phyloP scores from a whole-genome alignment of 352 stramenopile genomes.

The Pythium myriotylum region DNA sequence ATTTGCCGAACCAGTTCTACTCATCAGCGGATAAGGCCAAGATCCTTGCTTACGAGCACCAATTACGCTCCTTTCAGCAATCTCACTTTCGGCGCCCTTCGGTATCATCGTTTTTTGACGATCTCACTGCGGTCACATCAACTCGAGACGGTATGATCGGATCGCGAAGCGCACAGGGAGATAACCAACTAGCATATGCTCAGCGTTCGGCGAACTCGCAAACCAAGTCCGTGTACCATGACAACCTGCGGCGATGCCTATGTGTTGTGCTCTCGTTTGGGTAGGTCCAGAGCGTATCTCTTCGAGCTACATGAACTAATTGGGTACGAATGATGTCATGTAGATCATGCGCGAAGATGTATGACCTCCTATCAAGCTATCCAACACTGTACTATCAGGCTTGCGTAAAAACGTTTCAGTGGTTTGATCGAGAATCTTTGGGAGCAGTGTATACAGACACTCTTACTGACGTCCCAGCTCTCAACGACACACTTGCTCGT shows the following conservation, averaged over 20 bases:
- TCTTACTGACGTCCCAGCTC: constrained; percentile 2
- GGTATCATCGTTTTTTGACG: constrained; percentile 25
- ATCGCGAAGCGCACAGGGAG: neutral
- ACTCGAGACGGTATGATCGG: constrained; percentile 17
- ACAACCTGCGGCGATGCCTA: constrained; percentile 57
- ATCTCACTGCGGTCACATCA: constrained; percentile 19
- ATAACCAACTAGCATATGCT: neutral
- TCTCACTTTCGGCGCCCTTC: constrained; percentile 19
- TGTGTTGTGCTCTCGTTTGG: constrained; percentile 58
- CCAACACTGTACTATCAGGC: constrained; percentile 53
- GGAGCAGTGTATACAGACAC: constrained; percentile 39
- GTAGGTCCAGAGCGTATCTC: too few species aligned
- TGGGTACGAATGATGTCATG: neutral
- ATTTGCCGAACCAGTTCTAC: constrained; percentile 49
- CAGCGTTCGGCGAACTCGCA: neutral
- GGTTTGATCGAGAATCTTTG: constrained; percentile 39
- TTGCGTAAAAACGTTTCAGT: constrained; percentile 44
- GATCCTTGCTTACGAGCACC: constrained; percentile 47
- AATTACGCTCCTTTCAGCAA: constrained; percentile 29
- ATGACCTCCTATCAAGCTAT: constrained; percentile 39
- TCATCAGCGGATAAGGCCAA: constrained; percentile 52
- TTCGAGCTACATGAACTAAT: too few species aligned
- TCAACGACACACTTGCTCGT: constrained; percentile 18
- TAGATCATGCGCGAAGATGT: constrained; percentile 36
- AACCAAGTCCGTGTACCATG: constrained; percentile 41